Evolutionary conservation across 1,284 basidiomycete species (phyloP).

Genomic region (Trichosporon ovoides): DNA sequence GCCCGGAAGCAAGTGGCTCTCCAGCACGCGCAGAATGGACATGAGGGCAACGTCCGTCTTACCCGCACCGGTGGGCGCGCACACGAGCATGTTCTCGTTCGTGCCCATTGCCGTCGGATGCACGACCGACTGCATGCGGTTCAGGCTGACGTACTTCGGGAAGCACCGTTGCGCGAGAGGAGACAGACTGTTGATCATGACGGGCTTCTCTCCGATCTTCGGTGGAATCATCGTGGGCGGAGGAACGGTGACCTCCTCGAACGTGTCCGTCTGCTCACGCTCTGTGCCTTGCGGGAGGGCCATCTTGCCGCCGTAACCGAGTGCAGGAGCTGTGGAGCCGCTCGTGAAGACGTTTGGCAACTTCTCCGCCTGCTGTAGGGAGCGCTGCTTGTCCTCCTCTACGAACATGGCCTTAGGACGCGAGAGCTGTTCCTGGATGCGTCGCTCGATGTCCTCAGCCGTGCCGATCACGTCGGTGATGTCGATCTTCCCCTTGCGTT

Average conservation of each 20-base stretch:
- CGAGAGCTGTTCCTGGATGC: conserved; percentile 41
- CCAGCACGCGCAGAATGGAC: conserved; percentile 79
- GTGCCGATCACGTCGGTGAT: conserved; percentile 40
- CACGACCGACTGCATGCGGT: conserved; percentile 92
- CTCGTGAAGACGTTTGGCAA: conserved; percentile 91
- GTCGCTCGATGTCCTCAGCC: conserved; percentile 26
- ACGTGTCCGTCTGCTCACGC: conserved; percentile 52
- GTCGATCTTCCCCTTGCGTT: conserved; percentile 28
- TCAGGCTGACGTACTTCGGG: conserved; percentile 81
- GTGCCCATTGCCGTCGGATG: conserved; percentile 88
- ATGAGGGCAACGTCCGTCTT: conserved; percentile 99
- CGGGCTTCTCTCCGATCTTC: conserved; percentile 64
- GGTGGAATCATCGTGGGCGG: conserved; percentile 76
- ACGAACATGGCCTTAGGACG: conserved; percentile 36
- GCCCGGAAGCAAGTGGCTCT: conserved; percentile 57
- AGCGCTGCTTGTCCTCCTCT: conserved; percentile 47
- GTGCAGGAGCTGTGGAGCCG: conserved; percentile 56
- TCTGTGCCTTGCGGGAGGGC: conserved; percentile 78
- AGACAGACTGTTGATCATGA: conserved; percentile 71
- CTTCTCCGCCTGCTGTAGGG: conserved; percentile 54
- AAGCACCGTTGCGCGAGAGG: conserved; percentile 79
- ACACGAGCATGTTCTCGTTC: conserved; percentile 95
- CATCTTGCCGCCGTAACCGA: conserved; percentile 68
- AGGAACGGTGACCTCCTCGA: conserved; percentile 78
- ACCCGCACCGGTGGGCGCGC: conserved; percentile 96